Evolutionary conservation across 345 rosid species (phyloP).

Genomic region (Triadica sebifera): DNA sequence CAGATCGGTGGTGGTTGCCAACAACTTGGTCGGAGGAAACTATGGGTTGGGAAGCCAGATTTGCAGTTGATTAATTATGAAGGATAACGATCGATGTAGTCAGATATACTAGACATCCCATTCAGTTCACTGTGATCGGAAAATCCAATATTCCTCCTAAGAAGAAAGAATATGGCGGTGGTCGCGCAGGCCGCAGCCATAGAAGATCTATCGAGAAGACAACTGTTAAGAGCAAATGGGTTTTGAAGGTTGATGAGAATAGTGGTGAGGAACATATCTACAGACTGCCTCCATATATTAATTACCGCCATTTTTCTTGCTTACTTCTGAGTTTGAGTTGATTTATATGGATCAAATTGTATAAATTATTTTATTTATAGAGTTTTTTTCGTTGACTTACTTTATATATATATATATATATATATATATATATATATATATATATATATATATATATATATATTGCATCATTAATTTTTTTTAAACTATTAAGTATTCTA

Average conservation of each 20-base stretch:
- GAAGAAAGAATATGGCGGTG: too few species aligned
- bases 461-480: too few species aligned
- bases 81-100: conserved; percentile 26
- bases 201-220: too few species aligned
- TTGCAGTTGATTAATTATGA: conserved; percentile 13
- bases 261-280: conserved; percentile 55
- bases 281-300: conserved; percentile 23
- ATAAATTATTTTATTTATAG: too few species aligned
- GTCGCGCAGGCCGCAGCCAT: background rate
- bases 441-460: too few species aligned
- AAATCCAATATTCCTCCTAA: background rate
- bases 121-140: conserved; percentile 40
- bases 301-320: too few species aligned
- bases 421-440: too few species aligned
- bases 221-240: conserved; percentile 34
- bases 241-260: conserved; percentile 34
- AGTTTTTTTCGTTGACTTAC: too few species aligned
- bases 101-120: conserved; percentile 41
- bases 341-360: too few species aligned
- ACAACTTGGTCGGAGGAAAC: conserved; percentile 36
- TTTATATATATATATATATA: too few species aligned
- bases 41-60: conserved; percentile 39
- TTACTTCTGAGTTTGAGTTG: too few species aligned
- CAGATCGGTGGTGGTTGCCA: conserved; percentile 44
- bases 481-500: too few species aligned